Evolutionary conservation across 768 basidiomycete genomes (phyloP), one percentile per base, ranked within the genome.

Genomic region (Boletus sp.): DNA sequence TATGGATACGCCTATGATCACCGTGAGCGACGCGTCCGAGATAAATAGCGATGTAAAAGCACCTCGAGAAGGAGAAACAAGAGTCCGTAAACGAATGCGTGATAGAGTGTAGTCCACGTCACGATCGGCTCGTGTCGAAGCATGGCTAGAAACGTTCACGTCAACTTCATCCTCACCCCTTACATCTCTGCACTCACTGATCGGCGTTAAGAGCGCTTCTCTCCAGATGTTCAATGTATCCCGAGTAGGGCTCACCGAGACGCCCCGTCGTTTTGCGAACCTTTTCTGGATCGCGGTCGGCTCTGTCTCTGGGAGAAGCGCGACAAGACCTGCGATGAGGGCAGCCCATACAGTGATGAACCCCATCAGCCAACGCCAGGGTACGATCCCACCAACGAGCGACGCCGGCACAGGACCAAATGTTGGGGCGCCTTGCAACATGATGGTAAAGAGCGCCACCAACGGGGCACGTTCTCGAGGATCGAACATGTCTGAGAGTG

Each of bases 21-120:
- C 35, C 2, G 11, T 66, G 11, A 63, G 45, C 8, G 14, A 8
- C n/a, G 2, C 11, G 45, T 18, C 66, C 30, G 11, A 30, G 17
- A 52, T 30, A 28, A 7, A 30, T 2, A 1, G 33, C 28, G 29
- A 2, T 7, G 40, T 8, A n/a, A 40, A 35, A 17, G 39, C 10
- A 64, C 68, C 60, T 70, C 68, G 7, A 70, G 68, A 48, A 70
- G 68, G 8, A 70, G 56, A 30, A 70, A 70, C 32, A 70, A 58
- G n/a, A 70, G 66, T 3, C 68, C 68, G 46, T 60, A 66, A 29
- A 70, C 56, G 30, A 70, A 70, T 9, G 68, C 64, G 28, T 70
- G 68, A 48, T 40, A 47, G 37, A 70, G 61, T 63, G 70, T 70
- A 7, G 33, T 33, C 33, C 33, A 33, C 4, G 33, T 33, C 33